Evolutionary conservation across 371 early-diverging fungal genomes (phyloP), one percentile per base, ranked within the genome.

Genomic region (Fennellomyces sp.): DNA sequence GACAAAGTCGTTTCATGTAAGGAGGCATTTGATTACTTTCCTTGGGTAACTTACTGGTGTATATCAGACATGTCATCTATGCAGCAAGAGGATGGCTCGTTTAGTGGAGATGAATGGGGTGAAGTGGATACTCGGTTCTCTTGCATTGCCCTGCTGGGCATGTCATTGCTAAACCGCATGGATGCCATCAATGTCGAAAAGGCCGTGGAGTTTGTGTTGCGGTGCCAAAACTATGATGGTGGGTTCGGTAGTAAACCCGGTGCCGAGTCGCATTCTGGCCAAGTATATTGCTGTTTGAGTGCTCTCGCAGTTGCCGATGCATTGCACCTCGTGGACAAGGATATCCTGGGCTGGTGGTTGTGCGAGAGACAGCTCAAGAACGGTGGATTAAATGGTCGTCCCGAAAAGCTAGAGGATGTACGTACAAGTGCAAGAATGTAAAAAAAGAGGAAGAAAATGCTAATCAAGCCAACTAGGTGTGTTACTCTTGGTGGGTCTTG

Each of bases 401-500:
- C 98, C 0, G 94, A 99, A 72, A 99, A 99, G 76, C 79, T 96
- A 26, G 97, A 94, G 69, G 99, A 99, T 75, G 96, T 82, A 73
- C 58, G 67, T 65, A 47, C 48, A 17, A 2, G n/a, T 31, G 38
- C 10, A 12, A 48, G n/a, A n/a, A n/a, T n/a, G n/a, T 35, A 13
- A 10, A 4, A 33, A 52, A n/a, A 29, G 31, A 52, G 17, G n/a
- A 11, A 6, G 23, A 31, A 2, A 28, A 25, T 38, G 30, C 2
- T 2, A 30, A 49, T 6, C 11, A 36, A 13, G 2, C 42, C 38
- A 5, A 33, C 25, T 64, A 87, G 87, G 86, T 95, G 2, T 99
- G 99, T 72, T 98, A 99, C 72, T 98, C 99, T 17, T 99, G 97
- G 97, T 99, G 99, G 99, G 97, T 94, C 0, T 80, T 96, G 50